Percentiles rank a stretch among this genome's conserved stretches.
Evolutionary conservation across 176 grass and related monocot species (phyloP).

Genomic region (Oryza rufipogon): DNA sequence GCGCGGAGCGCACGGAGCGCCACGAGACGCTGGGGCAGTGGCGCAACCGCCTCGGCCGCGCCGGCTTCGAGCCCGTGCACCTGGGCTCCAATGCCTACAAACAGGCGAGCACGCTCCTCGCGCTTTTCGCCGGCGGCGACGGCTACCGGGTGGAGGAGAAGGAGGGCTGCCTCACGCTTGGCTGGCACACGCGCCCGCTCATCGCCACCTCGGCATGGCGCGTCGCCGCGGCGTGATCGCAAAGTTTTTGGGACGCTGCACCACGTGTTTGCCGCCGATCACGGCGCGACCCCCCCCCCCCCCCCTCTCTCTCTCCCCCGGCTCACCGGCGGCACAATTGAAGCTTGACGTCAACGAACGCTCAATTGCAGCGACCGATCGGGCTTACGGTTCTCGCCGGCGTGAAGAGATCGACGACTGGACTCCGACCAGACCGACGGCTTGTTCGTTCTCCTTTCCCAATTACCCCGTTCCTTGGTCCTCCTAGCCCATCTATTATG

Average conservation of each 20-base stretch:
- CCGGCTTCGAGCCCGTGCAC: constrained; percentile 82
- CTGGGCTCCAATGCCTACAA: constrained; percentile 95
- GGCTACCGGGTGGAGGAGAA: constrained; percentile 94
- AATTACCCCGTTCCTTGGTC: not conserved
- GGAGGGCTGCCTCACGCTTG: constrained; percentile 87
- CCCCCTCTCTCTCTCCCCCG: not conserved
- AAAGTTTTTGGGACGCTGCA: constrained; percentile 40
- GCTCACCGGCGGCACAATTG: constrained; percentile 30
- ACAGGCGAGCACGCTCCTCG: constrained; percentile 94
- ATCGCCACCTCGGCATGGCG: constrained; percentile 97
- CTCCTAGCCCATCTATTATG: constrained; percentile 38
- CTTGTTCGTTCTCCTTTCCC: constrained; percentile 43
- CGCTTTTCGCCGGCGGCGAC: constrained; percentile 84
- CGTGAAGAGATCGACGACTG: constrained; percentile 35
- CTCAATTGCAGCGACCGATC: constrained; percentile 41
- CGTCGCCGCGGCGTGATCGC: constrained; percentile 43
- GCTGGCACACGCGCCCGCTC: constrained; percentile 85
- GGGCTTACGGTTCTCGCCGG: constrained; percentile 38
- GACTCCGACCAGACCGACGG: constrained; percentile 25
- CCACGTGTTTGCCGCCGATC: constrained; percentile 13
- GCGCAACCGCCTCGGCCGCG: constrained; percentile 61
- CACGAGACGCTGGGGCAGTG: constrained; percentile 86
- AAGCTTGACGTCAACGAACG: constrained; percentile 39
- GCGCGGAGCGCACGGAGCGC: constrained; percentile 80
- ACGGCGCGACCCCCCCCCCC: not conserved